Base-by-base conservation (phyloP, 331 rosid genomes). In the Quercus tomentella region DNA sequence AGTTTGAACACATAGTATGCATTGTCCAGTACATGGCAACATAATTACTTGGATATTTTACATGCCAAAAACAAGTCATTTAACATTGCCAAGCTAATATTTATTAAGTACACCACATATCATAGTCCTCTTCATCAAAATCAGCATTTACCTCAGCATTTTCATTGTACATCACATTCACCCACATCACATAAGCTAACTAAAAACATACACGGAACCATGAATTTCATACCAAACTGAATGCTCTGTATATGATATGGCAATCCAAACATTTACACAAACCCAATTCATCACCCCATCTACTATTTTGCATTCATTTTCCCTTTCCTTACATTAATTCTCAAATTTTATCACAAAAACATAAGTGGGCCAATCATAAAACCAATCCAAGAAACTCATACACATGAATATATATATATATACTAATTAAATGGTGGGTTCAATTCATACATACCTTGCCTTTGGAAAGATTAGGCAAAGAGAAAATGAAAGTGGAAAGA, bases 401-500 rank as follows among this genome's bases (percentile, higher is more conserved):
- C 22, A 63, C 70, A 16, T 17, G 70, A 28, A 63, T 28, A 63
- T 9, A 28, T 31, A 63, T 9, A 28, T 31, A 31, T 1, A 35
- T 2, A 66, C 25, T 35, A 22, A 49, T 49, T 3, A 49, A 49
- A 15, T 49, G 17, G 18, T 49, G 55, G 55, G 17, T 60, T 21
- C 18, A 49, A 23, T 8, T 75, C 31, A 62, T n/a, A 9, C 56
- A 69, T 69, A 91, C 99, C 99, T 91, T 95, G 82, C 60, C 81
- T 81, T 88, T 95, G 72, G 99, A 87, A 74, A 95, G 79, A 78
- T 81, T 88, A 22, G 93, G 96, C 62, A 86, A 77, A 72, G 99
- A 95, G 84, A 93, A 95, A 6, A 91, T 72, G 81, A 93, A 92
- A 72, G 99, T 89, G 5, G 97, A 91, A 89, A 91, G 75, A 11